Percentiles rank a stretch among this genome's conserved stretches.
These are phyloP conservation scores for Lachancea nothofagi DNA, from an alignment of 805 yeast genomes.

Conservation along the genomic window DNA sequence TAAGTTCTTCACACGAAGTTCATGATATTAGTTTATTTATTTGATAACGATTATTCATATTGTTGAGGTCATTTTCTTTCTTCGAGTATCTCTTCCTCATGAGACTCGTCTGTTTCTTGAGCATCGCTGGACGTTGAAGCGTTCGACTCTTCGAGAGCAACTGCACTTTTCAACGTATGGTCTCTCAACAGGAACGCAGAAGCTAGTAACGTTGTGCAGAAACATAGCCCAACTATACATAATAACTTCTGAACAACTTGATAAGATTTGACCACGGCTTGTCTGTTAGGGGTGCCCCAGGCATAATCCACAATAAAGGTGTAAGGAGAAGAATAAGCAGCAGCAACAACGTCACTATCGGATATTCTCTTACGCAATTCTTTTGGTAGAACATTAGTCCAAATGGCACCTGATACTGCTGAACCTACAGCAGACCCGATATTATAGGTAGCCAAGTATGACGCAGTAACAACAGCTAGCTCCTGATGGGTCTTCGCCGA, in stretches of 20 bases:
- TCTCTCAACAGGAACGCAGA: conserved; percentile 49
- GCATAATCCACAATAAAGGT: conserved; percentile 42
- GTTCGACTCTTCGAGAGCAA: conserved; percentile 5
- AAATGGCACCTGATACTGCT: conserved; percentile 62
- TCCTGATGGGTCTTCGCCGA: conserved; percentile 50
- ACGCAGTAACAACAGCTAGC: conserved; percentile 56
- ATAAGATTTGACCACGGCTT: conserved; percentile 49
- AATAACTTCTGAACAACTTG: conserved; percentile 50
- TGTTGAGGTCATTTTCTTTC: background rate
- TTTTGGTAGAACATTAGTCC: conserved; percentile 53
- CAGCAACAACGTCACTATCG: conserved; percentile 30
- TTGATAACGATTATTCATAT: background rate
- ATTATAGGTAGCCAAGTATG: conserved; percentile 52
- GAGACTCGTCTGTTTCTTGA: conserved; percentile 1
- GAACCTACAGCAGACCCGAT: conserved; percentile 62
- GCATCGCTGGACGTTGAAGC: background rate
- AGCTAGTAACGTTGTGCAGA: conserved; percentile 48
- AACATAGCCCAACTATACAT: conserved; percentile 47
- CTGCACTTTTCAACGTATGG: conserved; percentile 36
- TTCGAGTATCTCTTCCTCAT: background rate
- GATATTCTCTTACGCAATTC: conserved; percentile 36
- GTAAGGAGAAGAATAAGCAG: conserved; percentile 48
- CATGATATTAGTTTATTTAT: background rate
- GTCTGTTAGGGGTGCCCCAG: conserved; percentile 57
- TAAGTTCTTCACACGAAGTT: background rate